Evolutionary conservation across 2,329 filamentous ascomycete species (phyloP).

Genomic region (Aspergillus flavus): DNA sequence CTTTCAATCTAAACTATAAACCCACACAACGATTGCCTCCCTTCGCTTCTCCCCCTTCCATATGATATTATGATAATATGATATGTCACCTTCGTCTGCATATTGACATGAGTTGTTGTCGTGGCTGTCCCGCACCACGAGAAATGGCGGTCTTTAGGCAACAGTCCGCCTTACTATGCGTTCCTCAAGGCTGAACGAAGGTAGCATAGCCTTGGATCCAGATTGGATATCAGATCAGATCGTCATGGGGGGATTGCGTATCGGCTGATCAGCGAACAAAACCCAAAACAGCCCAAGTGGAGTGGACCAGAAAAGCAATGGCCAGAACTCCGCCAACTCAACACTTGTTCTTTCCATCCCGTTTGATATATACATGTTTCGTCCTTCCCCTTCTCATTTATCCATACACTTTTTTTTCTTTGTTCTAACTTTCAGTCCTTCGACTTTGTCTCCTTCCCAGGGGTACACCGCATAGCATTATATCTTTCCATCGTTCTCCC

Average conservation of each 20-base stretch:
- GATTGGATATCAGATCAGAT: not conserved
- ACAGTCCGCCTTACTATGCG: not conserved
- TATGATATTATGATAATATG: not conserved
- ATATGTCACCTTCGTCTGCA: not conserved
- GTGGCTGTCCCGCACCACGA: not conserved
- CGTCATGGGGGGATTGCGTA: not conserved
- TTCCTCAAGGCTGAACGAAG: not conserved
- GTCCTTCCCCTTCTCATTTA: not conserved
- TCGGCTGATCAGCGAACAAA: conserved; percentile 3
- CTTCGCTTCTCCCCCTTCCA: not conserved
- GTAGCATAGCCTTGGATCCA: not conserved
- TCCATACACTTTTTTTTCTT: not conserved
- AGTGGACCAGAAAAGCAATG: conserved; percentile 6
- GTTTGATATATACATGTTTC: not conserved
- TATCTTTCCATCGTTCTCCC: not conserved
- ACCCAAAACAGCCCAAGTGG: conserved; percentile 2
- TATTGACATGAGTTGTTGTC: not conserved
- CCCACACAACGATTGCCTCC: not conserved
- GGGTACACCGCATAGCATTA: not conserved
- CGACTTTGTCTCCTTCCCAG: not conserved
- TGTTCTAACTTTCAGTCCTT: not conserved
- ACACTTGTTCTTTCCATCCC: conserved; percentile 4
- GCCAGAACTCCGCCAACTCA: conserved; percentile 1
- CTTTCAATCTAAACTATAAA: not conserved
- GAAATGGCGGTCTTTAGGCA: not conserved